phyloP scores from a whole-genome alignment of 108 stramenopile species.

The Pseudonitzschia multistriata region DNA sequence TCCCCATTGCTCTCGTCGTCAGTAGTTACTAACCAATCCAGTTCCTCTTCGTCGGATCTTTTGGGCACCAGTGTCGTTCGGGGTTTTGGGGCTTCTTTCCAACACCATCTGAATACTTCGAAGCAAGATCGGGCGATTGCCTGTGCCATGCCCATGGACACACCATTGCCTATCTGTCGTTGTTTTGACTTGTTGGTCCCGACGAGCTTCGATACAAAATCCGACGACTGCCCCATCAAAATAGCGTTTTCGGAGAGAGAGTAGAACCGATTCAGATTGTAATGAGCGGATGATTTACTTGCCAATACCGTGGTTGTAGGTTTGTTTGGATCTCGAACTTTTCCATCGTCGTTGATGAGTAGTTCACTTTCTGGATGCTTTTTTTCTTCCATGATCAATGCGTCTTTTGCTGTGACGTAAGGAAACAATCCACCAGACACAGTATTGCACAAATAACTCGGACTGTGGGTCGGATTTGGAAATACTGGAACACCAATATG shows the following conservation, averaged over 20 bases:
- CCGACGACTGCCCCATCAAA: conserved; percentile 3
- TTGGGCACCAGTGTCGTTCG: background rate
- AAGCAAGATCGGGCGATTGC: background rate
- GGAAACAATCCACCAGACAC: background rate
- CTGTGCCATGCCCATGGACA: background rate
- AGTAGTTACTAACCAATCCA: too few relatives aligned
- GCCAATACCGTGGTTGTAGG: conserved; percentile 5
- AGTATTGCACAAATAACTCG: background rate
- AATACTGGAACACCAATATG: conserved; percentile 1
- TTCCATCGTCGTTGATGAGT: background rate
- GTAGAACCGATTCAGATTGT: conserved; percentile 7
- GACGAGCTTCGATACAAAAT: background rate
- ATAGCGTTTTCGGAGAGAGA: background rate
- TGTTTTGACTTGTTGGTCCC: conserved; percentile 3
- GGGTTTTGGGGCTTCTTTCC: background rate
- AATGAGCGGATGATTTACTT: background rate
- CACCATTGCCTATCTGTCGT: conserved; percentile 10
- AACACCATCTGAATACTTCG: conserved; percentile 11
- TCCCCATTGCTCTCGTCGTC: too few relatives aligned
- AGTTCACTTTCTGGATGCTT: conserved; percentile 7
- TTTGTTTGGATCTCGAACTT: background rate
- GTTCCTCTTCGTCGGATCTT: background rate
- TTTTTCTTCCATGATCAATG: background rate
- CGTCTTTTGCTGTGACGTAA: background rate
- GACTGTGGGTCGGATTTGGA: conserved; percentile 5